Base-by-base conservation (phyloP, 2,329 filamentous ascomycete genomes). In the Basipetospora chlamydospora region DNA sequence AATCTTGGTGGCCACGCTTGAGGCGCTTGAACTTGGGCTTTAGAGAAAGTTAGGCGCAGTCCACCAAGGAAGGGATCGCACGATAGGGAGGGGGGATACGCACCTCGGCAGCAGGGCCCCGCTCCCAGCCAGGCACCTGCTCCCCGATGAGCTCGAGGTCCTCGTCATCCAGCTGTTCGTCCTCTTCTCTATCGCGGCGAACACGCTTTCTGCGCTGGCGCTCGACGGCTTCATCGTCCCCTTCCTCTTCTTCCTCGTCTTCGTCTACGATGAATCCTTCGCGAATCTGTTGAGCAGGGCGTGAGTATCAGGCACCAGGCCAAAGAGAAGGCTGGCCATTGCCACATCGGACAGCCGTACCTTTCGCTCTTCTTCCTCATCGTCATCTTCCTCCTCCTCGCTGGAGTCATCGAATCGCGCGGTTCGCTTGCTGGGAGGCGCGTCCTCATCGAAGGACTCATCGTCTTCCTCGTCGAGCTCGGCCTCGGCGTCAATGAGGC, bases 221-320 rank as follows among this genome's bases (percentile, higher is more conserved):
- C 41, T 64, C 64, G 32, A 70, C 64, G 33, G 57, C 64, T 39
- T 70, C 63, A 25, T 74, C 72, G 46, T 70, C 71, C 36, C 69
- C 78, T 36, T 80, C 73, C 22, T 77, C 76, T 33, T 77, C 72
- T 33, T 80, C 80, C 41, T 83, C 80, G 38, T 85, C 80, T 88
- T 86, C 87, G 50, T 93, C 85, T 44, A 93, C 85, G 46, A 98
- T 95, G 60, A 96, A 98, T 18, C 87, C 88, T 63, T 93, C 86
- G 36, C 82, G 82, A 45, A 93, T 73, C 86, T 94, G 49, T 3
- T 10, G 9, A 9, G 16, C 5, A 35, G 39, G 22, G 38, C 46
- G 43, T 44, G 26, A 11, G 49, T 18, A 31, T 47, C 30, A 42
- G 37, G 16, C 28, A 5, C 16, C 10, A 13, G 7, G 4, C n/a